Evolutionary conservation across 805 yeast species (phyloP).

Genomic region (Pichia heedii): DNA sequence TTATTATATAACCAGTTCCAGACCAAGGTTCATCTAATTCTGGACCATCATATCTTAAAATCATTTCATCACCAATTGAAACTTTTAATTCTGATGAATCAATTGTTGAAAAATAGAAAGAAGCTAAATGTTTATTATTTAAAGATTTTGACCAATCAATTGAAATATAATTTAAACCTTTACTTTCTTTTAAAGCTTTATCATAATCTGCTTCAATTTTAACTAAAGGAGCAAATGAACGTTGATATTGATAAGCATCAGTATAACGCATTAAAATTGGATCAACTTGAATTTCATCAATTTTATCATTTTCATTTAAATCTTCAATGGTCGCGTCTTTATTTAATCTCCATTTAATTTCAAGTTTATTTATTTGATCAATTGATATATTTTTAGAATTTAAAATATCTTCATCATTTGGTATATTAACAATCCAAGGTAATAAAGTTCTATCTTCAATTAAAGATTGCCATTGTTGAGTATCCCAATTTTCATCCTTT

Average conservation of each 20-base stretch:
- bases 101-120: conserved; percentile 58
- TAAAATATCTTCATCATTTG: conserved; percentile 55
- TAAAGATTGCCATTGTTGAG: conserved; percentile 77
- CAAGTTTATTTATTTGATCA: conserved; percentile 62
- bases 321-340: conserved; percentile 66
- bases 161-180: conserved; percentile 60
- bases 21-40: conserved; percentile 54
- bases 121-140: conserved; percentile 56
- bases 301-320: conserved; percentile 33
- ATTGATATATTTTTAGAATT: conserved; percentile 48
- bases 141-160: conserved; percentile 68
- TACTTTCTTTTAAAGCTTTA: conserved; percentile 63
- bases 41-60: conserved; percentile 52
- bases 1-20: conserved; percentile 60
- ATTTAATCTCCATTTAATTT: conserved; percentile 73
- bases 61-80: conserved; percentile 79
- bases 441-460: conserved; percentile 72
- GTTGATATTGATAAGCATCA: conserved; percentile 80
- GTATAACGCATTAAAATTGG: conserved; percentile 70
- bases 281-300: conserved; percentile 46
- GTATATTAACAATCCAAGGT: conserved; percentile 72
- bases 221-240: conserved; percentile 76
- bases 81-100: conserved; percentile 60
- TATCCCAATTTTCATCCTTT: conserved; percentile 77
- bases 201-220: conserved; percentile 78